Percentiles rank a stretch among this genome's conserved stretches.
Evolutionary conservation across 306 rosid genomes (phyloP).

Genomic region (Comarum palustre): DNA sequence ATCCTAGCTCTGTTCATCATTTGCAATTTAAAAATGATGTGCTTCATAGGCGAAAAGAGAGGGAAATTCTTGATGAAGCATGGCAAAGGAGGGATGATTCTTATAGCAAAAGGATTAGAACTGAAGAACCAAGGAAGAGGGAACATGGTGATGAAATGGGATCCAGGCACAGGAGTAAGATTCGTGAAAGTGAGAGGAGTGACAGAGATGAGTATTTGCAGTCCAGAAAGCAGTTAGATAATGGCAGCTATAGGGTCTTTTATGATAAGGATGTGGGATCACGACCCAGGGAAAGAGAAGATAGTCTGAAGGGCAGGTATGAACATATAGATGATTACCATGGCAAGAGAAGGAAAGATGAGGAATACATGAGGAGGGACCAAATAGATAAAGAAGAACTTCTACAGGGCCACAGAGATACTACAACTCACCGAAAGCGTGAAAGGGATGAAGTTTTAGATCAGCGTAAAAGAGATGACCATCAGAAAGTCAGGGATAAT

Average conservation of each 20-base stretch:
- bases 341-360: slow-evolving; percentile 85
- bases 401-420: slow-evolving; percentile 64
- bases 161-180: slow-evolving; percentile 60
- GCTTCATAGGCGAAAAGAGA: slow-evolving; percentile 71
- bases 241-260: slow-evolving; percentile 76
- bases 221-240: slow-evolving; percentile 67
- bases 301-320: slow-evolving; percentile 65
- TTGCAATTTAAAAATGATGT: slow-evolving; percentile 62
- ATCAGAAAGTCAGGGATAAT: slow-evolving; percentile 63
- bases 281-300: slow-evolving; percentile 84
- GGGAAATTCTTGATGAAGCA: slow-evolving; percentile 64
- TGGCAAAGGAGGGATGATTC: slow-evolving; percentile 80
- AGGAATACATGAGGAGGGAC: slow-evolving; percentile 73
- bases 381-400: slow-evolving; percentile 72
- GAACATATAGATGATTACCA: slow-evolving; percentile 74
- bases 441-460: slow-evolving; percentile 82
- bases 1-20: slow-evolving; percentile 59
- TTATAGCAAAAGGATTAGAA: slow-evolving; percentile 64
- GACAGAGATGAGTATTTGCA: slow-evolving; percentile 65
- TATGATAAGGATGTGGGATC: slow-evolving; percentile 75
- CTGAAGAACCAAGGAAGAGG: slow-evolving; percentile 86
- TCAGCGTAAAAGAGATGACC: slow-evolving; percentile 73
- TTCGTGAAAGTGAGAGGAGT: slow-evolving; percentile 68
- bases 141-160: slow-evolving; percentile 56
- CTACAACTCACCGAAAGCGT: slow-evolving; percentile 53